These are phyloP conservation scores for Trichoderma virens DNA, from an alignment of 495 filamentous ascomycete species.

Conservation along the genomic window DNA sequence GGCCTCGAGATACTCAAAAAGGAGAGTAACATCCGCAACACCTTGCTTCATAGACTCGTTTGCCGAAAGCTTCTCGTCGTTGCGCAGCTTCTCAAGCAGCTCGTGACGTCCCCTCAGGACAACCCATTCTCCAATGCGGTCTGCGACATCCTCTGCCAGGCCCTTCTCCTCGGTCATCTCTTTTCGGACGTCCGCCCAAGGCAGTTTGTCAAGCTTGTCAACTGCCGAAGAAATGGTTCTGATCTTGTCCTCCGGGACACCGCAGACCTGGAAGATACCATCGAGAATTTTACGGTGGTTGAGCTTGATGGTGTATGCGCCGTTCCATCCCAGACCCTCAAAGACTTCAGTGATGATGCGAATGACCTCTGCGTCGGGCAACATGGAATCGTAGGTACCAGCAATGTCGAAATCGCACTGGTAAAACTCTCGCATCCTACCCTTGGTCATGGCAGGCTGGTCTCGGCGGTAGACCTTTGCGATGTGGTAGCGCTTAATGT, in stretches of 20 bases:
- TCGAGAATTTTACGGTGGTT: conserved; percentile 95
- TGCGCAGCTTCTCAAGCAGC: conserved; percentile 56
- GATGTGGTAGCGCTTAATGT: conserved; percentile 82
- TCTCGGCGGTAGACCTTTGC: conserved; percentile 82
- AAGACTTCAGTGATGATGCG: conserved; percentile 81
- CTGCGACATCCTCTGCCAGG: conserved; percentile 61
- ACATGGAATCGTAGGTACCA: conserved; percentile 83
- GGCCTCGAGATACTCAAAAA: conserved; percentile 75
- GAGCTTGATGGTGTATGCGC: conserved; percentile 73
- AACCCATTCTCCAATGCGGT: conserved; percentile 79
- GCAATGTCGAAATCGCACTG: conserved; percentile 98
- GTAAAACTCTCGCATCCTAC: conserved; percentile 93
- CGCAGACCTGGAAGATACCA: conserved; percentile 83
- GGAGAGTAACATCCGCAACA: conserved; percentile 69
- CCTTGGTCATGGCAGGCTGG: conserved; percentile 74
- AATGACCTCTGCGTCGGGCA: conserved; percentile 91
- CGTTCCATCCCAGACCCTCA: conserved; percentile 66
- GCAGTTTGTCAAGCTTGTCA: conserved; percentile 91
- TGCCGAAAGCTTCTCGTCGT: conserved; percentile 52
- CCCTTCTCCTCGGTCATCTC: conserved; percentile 95
- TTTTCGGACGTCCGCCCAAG: conserved; percentile 81
- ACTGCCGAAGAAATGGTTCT: conserved; percentile 83
- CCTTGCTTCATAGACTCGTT: conserved; percentile 71
- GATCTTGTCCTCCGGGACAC: conserved; percentile 80
- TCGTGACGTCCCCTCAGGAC: conserved; percentile 59